phyloP scores from a whole-genome alignment of 2,329 filamentous ascomycete species.

The Mariannaea elegans region DNA sequence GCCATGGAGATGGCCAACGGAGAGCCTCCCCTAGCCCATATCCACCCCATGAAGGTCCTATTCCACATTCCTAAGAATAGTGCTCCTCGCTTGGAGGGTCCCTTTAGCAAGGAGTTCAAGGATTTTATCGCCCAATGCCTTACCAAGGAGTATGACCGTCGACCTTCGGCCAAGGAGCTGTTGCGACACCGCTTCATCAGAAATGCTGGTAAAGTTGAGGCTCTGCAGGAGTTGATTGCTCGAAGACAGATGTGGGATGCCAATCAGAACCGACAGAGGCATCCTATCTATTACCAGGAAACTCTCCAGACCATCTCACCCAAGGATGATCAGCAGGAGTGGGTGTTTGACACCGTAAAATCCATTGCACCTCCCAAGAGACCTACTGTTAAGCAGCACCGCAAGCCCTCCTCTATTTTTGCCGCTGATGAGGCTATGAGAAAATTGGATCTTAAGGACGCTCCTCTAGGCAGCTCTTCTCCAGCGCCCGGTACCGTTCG shows the following conservation, averaged over 20 bases:
- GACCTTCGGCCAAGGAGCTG: constrained; percentile 87
- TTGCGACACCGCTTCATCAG: constrained; percentile 89
- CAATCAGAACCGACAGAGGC: constrained; percentile 71
- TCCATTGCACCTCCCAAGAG: constrained; percentile 68
- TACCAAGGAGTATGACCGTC: constrained; percentile 87
- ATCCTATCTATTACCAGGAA: constrained; percentile 91
- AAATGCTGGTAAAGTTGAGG: constrained; percentile 86
- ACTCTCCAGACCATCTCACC: constrained; percentile 78
- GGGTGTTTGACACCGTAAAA: constrained; percentile 96
- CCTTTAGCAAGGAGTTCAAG: constrained; percentile 90
- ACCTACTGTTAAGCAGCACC: constrained; percentile 57
- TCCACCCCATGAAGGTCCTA: constrained; percentile 93
- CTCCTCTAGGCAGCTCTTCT: constrained; percentile 65
- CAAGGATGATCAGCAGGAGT: constrained; percentile 79
- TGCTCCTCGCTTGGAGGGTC: constrained; percentile 83
- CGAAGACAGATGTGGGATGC: constrained; percentile 85
- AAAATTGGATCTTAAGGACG: constrained; percentile 69
- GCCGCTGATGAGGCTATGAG: constrained; percentile 68
- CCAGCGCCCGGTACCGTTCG: constrained; percentile 65
- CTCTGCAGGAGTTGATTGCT: constrained; percentile 85
- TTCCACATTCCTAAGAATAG: constrained; percentile 91
- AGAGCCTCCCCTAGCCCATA: constrained; percentile 85
- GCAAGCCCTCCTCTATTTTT: constrained; percentile 66
- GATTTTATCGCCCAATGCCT: constrained; percentile 93
- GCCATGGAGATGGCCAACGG: constrained; percentile 90